Evolutionary conservation across 1,284 basidiomycete genomes (phyloP), one percentile per base, ranked within the genome.

Genomic region (Puccinia hordei): DNA sequence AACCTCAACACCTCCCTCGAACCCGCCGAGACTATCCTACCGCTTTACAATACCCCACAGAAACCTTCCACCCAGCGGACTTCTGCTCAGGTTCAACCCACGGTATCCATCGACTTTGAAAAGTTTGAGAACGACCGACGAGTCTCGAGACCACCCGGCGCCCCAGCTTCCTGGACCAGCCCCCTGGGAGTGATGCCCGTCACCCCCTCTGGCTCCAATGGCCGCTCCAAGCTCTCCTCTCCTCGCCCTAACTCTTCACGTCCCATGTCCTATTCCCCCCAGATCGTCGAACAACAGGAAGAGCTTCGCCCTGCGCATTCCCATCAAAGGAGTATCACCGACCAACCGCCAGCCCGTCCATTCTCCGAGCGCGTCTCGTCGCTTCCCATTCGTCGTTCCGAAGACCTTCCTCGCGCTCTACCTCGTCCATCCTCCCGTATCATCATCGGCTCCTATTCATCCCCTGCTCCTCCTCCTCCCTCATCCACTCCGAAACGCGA

Each of bases 71-170:
- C 9, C 35, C 38, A 61, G 53, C 51, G 30, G 12, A 19, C 33
- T 6, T 17, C 44, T 13, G 24, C 24, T 27, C 55, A 19, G n/a
- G 44, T 33, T 30, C 35, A 27, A 0, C n/a, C 55, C 12, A 24
- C 68, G 22, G 35, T 46, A 6, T 27, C 75, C 17, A 79, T 79
- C 22, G 66, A 71, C 41, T 79, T 71, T 49, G 76, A 79, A 15
- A 55, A 46, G 27, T 79, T 71, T 27, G 53, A 57, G 13, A 63
- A 24, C 33, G 76, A 71, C n/a, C 35, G 76, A 61, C n/a, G 66
- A 6, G 66, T 79, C 3, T 46, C 66, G 17, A 66, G 76, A 10
- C 76, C 76, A 9, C 76, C 76, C 0, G 76, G 76, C 0, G 76
- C 76, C 9, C 76, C 76, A 0, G 41, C 68, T 2, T 59, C 38